These are phyloP conservation scores for Pythium volutum DNA, from an alignment of 352 stramenopile species.

Conservation along the genomic window DNA sequence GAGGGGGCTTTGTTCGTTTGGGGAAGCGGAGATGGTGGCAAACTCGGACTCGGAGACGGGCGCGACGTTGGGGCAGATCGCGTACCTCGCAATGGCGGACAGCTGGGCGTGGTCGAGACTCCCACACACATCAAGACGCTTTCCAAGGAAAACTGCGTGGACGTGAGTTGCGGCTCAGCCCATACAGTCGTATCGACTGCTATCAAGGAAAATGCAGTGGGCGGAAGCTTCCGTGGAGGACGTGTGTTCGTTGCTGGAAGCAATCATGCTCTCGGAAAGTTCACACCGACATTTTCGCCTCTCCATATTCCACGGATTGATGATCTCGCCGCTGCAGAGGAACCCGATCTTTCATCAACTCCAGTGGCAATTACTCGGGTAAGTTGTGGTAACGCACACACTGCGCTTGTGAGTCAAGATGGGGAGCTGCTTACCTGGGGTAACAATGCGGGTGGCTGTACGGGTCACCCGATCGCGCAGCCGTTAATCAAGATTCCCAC, in stretches of 20 bases:
- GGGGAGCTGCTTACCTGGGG: conserved; percentile 78
- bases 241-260: conserved; percentile 62
- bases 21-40: conserved; percentile 66
- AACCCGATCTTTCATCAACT: background rate
- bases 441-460: conserved; percentile 64
- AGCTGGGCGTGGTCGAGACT: conserved; percentile 36
- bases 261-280: conserved; percentile 57
- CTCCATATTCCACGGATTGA: conserved; percentile 22
- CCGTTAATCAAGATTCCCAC: conserved; percentile 39
- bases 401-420: conserved; percentile 51
- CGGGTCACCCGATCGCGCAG: conserved; percentile 42
- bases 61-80: conserved; percentile 55
- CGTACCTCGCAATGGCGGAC: conserved; percentile 54
- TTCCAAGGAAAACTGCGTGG: conserved; percentile 40
- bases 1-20: conserved; percentile 68
- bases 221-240: conserved; percentile 27
- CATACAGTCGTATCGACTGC: conserved; percentile 60
- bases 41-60: conserved; percentile 66
- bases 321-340: background rate
- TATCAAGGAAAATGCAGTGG: conserved; percentile 11
- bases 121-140: conserved; percentile 44
- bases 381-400: conserved; percentile 68
- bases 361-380: conserved; percentile 35
- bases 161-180: conserved; percentile 63
- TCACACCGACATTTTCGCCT: conserved; percentile 50